Conservation (phyloP, 202 grass and related monocot species). For the Elaeis oleifera region DNA sequence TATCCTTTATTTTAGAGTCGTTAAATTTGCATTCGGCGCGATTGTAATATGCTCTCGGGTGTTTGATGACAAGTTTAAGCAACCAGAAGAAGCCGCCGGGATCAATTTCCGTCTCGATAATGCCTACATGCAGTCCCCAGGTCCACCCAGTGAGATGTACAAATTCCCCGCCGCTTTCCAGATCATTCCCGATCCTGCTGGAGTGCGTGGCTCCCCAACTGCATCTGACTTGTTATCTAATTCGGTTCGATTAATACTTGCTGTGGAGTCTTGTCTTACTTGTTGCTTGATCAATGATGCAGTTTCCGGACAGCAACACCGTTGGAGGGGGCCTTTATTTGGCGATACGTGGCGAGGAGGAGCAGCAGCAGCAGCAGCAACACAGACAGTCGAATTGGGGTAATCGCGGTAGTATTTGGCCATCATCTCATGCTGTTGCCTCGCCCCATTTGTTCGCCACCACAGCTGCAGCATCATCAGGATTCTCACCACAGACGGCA, state of each 20-base stretch:
- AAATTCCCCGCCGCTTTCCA: conserved; percentile 12
- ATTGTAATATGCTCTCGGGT: not conserved
- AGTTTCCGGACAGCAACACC: conserved; percentile 16
- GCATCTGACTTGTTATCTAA: not conserved
- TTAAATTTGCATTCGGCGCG: too few relatives aligned
- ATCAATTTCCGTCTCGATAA: conserved; percentile 13
- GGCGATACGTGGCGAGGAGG: conserved; percentile 33
- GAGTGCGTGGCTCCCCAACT: conserved; percentile 30
- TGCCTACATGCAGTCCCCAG: conserved; percentile 8
- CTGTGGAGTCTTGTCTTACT: too few relatives aligned
- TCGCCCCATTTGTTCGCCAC: conserved; percentile 19
- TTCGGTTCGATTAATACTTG: not conserved
- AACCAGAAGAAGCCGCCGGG: conserved; percentile 21
- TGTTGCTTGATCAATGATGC: conserved; percentile 9
- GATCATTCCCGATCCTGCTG: conserved; percentile 19
- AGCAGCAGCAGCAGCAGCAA: conserved; percentile 22
- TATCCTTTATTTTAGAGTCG: too few relatives aligned
- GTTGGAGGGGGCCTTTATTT: conserved; percentile 40
- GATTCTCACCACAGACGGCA: conserved; percentile 79
- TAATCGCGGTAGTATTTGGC: conserved; percentile 34
- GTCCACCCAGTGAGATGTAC: conserved; percentile 4
- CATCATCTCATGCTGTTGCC: conserved; percentile 10
- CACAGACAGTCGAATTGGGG: conserved; percentile 28
- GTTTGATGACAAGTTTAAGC: conserved; percentile 43
- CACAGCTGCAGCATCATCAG: conserved; percentile 98